These are phyloP conservation scores for Trametes cingulata DNA, from an alignment of 768 basidiomycete species.

Conservation along the genomic window DNA sequence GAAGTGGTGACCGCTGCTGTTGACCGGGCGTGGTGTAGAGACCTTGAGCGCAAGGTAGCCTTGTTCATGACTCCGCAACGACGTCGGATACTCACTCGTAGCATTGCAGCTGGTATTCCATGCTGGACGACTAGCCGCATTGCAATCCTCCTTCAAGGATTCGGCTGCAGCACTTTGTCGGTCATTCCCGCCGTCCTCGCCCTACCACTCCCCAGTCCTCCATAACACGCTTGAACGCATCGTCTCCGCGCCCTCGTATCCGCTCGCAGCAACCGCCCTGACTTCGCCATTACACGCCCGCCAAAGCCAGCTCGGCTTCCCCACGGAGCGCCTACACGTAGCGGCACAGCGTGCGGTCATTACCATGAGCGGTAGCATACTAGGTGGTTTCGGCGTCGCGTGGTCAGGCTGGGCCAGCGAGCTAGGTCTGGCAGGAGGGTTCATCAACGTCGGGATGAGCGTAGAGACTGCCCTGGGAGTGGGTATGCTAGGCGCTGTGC, in stretches of 20 bases:
- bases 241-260: slow-evolving; percentile 44
- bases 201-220: slow-evolving; percentile 55
- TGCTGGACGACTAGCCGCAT: slow-evolving; percentile 54
- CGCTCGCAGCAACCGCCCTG: slow-evolving; percentile 47
- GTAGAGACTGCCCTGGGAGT: slow-evolving; percentile 59
- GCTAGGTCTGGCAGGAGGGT: slow-evolving; percentile 34
- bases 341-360: slow-evolving; percentile 60
- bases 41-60: slow-evolving; percentile 31
- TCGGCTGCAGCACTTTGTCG: slow-evolving; percentile 44
- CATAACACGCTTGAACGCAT: slow-evolving; percentile 60
- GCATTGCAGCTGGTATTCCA: slow-evolving; percentile 59
- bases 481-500: slow-evolving; percentile 51
- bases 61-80: background rate
- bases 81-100: background rate
- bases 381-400: slow-evolving; percentile 51
- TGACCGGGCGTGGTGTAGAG: slow-evolving; percentile 40
- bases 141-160: slow-evolving; percentile 46
- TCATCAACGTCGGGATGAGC: slow-evolving; percentile 47
- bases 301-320: slow-evolving; percentile 54
- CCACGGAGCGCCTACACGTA: slow-evolving; percentile 62
- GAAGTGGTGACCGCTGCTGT: slow-evolving; percentile 35
- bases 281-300: slow-evolving; percentile 53
- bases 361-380: slow-evolving; percentile 48
- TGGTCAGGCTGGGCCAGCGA: slow-evolving; percentile 68
- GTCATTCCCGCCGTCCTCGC: slow-evolving; percentile 37